Evolutionary conservation across 805 yeast species (phyloP), one percentile per base, ranked within the genome.

Genomic region (Lipomyces anomalus): DNA sequence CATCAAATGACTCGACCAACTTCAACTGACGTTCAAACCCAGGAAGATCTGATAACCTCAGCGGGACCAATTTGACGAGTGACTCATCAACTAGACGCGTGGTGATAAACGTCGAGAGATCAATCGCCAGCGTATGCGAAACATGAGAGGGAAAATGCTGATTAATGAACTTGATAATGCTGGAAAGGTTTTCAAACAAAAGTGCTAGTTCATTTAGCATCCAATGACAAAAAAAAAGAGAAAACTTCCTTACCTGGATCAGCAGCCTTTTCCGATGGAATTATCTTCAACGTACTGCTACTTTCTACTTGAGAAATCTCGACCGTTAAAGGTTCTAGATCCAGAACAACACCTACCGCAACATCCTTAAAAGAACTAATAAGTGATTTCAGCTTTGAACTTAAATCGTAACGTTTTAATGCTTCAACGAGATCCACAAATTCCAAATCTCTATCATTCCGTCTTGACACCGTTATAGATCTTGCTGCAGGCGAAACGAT

Each of bases 371-470:
- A 20, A 17, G 20, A 17, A 7, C 35, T 5, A 4, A 42, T 43
- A 28, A 50, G 32, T 3, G 37, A 33, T 30, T 48, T 50, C 20
- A 48, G n/a, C 32, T 50, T 50, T 13, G 44, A 52, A 1, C 34
- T 37, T 6, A 41, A 30, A 23, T 50, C 55, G 23, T 24, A 50
- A 29, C 47, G 35, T 17, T 38, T 41, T 30, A 50, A 26, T 4
- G 51, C 48, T 20, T 47, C 47, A 3, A 45, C 38, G 3, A 42
- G 28, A 20, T 50, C 53, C 17, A 3, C 36, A 13, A 26, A 26
- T 9, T 13, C 30, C 11, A 9, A 13, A 13, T 13, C 30, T 9
- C 30, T 13, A 3, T 44, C 44, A 13, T 38, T 20, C 4, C 17
- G 2, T 21, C 26, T 44, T 16, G 16, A 16, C 13, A 46, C 43